Base-by-base conservation (phyloP, 371 early-diverging fungal genomes). In the Mucor saturninus region DNA sequence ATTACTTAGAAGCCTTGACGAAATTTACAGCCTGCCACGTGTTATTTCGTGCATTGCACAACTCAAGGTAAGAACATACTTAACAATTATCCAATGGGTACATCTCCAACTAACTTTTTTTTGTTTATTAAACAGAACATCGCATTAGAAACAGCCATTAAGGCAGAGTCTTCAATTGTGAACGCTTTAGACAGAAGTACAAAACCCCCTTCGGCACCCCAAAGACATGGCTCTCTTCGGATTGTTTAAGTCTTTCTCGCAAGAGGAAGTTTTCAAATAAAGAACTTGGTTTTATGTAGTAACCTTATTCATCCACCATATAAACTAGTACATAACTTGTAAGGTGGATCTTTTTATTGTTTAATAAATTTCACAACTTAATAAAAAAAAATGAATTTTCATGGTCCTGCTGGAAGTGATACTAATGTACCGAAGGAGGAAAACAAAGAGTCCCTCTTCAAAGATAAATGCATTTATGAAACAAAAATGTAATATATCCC, bases 51-150 rank as follows among this genome's bases (percentile, higher is more conserved):
- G 62, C 37, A 54, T 54, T n/a, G 48, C 55, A 46, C 46, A 62
- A 54, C 54, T 54, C 9, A 62, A 62, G 54, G 62, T 62, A 60
- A 60, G 62, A 54, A 62, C 48, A 29, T 28, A 62, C 46, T 46
- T 35, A 35, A 61, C 54, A 54, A 46, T 43, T 54, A 61, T 61
- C 54, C 43, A 61, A 54, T 28, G 54, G 54, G 32, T 54, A 55
- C 49, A 37, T 55, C 54, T 62, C 49, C 40, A 62, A 55, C 62
- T 55, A 55, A 55, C 1, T 62, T 55, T 54, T 62, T 55, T 62
- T 35, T 62, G 49, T 55, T 55, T 28, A 55, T 62, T 62, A 55
- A 62, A 62, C 55, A 62, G 62, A 62, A 62, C 10, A 55, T 62
- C 40, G 55, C 61, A 28, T 42, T 60, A 40, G 61, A 53, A 52